Base-by-base conservation (phyloP, 305 asterid genomes). In the Euphrasia arctica region DNA sequence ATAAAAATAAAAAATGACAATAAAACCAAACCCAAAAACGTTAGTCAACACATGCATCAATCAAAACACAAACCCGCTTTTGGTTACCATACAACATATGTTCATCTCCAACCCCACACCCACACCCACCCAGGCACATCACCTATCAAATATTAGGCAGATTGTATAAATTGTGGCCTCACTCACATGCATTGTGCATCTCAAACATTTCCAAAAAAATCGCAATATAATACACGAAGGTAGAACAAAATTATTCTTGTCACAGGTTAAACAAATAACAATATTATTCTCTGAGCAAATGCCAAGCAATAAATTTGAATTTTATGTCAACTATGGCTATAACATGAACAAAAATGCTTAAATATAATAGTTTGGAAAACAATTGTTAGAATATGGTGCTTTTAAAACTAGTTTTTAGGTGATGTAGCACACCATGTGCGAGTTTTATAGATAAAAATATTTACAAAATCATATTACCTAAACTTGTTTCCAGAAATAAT, bases 251-350 rank as follows among this genome's bases (percentile, higher is more conserved):
- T 56, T 11, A 56, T 60, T 65, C 27, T 18, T 41, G 15, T 47
- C 12, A 63, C 29, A 8, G 51, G 58, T 14, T 6, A 28, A 69
- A 31, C 15, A 32, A 14, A 34, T 25, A 9, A 13, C 9, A 13
- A 51, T 50, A 36, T 22, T 62, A 60, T 54, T 25, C 54, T 22
- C 7, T 59, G 8, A 9, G 36, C 10, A 25, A n/a, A 54, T 4
- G 7, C 47, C 12, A 22, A 57, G 18, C 65, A 49, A 58, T 51
- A 70, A 61, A n/a, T 28, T 47, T 63, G 41, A 28, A 25, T 57
- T 60, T 32, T 43, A 13, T 27, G 52, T 45, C n/a, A 4, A 15
- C 42, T 14, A 43, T 25, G 58, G 57, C 34, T 47, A 58, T 15
- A 22, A 41, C 47, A 31, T 56, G 41, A 64, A 55, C 56, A 54